Evolutionary conservation across 2,329 filamentous ascomycete species (phyloP), one percentile per base, ranked within the genome.

Genomic region (Cladobotryum mycophilum): DNA sequence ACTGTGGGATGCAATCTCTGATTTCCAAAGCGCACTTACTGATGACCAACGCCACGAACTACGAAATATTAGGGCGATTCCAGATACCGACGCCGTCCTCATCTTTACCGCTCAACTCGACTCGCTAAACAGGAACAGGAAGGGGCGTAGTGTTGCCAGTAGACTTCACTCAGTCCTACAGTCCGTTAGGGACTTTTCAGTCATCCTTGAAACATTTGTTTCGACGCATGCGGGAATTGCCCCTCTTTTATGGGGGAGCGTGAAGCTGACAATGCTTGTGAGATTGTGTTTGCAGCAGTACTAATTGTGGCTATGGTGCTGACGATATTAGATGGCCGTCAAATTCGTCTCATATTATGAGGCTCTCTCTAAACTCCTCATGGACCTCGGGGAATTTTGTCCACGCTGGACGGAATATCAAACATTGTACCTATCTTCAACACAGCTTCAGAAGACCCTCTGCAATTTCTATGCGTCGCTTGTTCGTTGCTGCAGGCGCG

Each of bases 231-330:
- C 65, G 1, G 56, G 60, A 18, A 65, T 71, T 20, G 66, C 71
- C 6, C 68, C 67, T 4, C 56, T 73, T 2, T 61, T 75, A 17
- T 75, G 70, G 73, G 72, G 72, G 1, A 70, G 66, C 40, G 58
- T 74, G 3, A 70, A 69, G 52, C 53, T 75, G n/a, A 66, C 71
- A 13, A 61, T 75, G 41, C 59, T 66, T 46, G 65, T 68, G 49
- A 18, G 15, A n/a, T 41, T 11, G 34, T 30, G 25, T 30, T 13
- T 18, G 0, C 1, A 30, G 33, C 6, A 30, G 25, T 30, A 30
- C 25, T 30, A 11, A 11, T 30, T 30, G 25, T 30, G 25, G 25
- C 25, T 30, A 30, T 30, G 25, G 9, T 30, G 9, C 25, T 30
- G 4, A 30, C 25, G 25, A 30, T 11, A 30, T 30, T 30, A 70